phyloP scores from a whole-genome alignment of 2,329 filamentous ascomycete genomes.

The Davidsoniella australis region DNA sequence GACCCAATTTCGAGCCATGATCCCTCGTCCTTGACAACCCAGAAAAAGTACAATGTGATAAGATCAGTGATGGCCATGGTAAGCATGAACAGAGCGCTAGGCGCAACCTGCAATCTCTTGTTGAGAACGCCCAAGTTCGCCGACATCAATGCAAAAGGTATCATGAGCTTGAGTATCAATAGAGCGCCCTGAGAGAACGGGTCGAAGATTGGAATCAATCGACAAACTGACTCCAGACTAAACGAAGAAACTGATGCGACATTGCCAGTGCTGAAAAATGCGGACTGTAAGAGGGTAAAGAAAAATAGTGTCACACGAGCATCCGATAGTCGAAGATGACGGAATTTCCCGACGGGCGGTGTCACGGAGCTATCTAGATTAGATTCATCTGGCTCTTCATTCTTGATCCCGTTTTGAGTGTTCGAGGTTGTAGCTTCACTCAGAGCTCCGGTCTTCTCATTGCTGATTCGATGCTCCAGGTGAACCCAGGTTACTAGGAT shows the following conservation, averaged over 20 bases:
- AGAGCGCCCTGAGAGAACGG: constrained; percentile 83
- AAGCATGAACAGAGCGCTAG: constrained; percentile 81
- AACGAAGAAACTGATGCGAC: constrained; percentile 88
- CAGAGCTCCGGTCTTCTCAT: background rate
- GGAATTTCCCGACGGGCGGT: constrained; percentile 22
- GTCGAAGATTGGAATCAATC: constrained; percentile 81
- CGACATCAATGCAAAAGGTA: constrained; percentile 83
- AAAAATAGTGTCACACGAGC: constrained; percentile 84
- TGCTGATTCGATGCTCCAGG: constrained; percentile 51
- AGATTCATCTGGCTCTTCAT: constrained; percentile 3
- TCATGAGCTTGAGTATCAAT: constrained; percentile 74
- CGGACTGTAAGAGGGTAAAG: constrained; percentile 83
- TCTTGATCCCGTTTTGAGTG: background rate
- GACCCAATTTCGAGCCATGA: constrained; percentile 96
- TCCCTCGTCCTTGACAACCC: constrained; percentile 89
- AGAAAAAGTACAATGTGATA: constrained; percentile 91
- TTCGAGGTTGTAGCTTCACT: background rate
- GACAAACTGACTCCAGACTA: constrained; percentile 74
- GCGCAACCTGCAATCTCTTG: constrained; percentile 63
- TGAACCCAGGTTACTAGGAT: constrained; percentile 77
- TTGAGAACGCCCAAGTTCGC: constrained; percentile 92
- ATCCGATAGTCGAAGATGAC: constrained; percentile 65
- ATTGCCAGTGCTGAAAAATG: constrained; percentile 94
- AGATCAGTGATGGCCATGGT: constrained; percentile 86
- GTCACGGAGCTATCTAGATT: constrained; percentile 13